A percentile compares a stretch with the other conserved stretches of the same genome.
phyloP scores from a whole-genome alignment of 2,329 filamentous ascomycete species.

The Stemphylium vesicarium region DNA sequence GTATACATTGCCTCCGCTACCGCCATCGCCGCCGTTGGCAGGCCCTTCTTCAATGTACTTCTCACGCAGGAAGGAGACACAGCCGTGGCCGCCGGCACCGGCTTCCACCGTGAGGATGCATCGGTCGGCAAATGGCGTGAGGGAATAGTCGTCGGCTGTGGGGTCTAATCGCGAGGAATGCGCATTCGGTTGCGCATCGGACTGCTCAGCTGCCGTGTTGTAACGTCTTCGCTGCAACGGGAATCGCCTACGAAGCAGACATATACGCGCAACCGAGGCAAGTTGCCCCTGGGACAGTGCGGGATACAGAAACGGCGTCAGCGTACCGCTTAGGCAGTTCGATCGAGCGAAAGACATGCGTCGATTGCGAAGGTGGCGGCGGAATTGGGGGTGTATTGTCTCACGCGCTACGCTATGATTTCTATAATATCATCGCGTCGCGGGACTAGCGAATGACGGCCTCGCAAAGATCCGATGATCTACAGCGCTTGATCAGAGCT shows the following conservation, averaged over 20 bases:
- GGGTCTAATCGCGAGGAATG: slow-evolving; percentile 69
- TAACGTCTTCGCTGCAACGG: slow-evolving; percentile 35
- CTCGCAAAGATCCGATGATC: slow-evolving; percentile 6
- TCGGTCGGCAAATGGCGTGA: slow-evolving; percentile 85
- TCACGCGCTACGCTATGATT: not conserved
- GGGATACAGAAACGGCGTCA: slow-evolving; percentile 56
- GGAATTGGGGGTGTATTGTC: not conserved
- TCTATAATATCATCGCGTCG: slow-evolving; percentile 7
- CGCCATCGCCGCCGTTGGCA: slow-evolving; percentile 93
- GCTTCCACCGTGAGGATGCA: slow-evolving; percentile 78
- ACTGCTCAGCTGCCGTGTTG: slow-evolving; percentile 25
- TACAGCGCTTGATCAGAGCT: slow-evolving; percentile 2
- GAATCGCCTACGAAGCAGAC: slow-evolving; percentile 20
- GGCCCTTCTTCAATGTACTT: slow-evolving; percentile 89
- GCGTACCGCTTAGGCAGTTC: slow-evolving; percentile 40
- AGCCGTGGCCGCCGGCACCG: slow-evolving; percentile 86
- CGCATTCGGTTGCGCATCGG: slow-evolving; percentile 15
- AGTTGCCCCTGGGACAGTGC: slow-evolving; percentile 41
- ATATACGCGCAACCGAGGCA: slow-evolving; percentile 29
- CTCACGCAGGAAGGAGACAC: slow-evolving; percentile 91
- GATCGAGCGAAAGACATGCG: slow-evolving; percentile 43
- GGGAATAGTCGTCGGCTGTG: slow-evolving; percentile 80
- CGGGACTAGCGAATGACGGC: slow-evolving; percentile 11
- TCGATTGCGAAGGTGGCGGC: slow-evolving; percentile 7
- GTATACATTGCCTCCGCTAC: slow-evolving; percentile 88